Conservation (phyloP, 176 grass and related monocot species). For the Guadua angustifolia region DNA sequence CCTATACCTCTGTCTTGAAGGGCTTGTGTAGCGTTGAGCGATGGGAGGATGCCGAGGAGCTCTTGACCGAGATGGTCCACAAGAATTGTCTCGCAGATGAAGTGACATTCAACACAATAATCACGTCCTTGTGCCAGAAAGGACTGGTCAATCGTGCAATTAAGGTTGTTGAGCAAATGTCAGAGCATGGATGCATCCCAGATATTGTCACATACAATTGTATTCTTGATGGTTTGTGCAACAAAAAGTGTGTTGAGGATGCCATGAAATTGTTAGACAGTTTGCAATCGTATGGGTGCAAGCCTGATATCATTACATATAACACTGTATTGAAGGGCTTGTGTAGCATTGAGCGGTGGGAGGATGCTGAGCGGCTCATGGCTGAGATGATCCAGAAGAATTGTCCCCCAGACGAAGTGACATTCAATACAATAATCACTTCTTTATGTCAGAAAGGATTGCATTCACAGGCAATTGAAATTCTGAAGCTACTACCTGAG, state of each 20-base stretch:
- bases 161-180: slow-evolving; percentile 52
- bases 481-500: background rate
- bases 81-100: slow-evolving; percentile 31
- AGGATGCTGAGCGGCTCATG: slow-evolving; percentile 32
- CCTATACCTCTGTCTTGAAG: slow-evolving; percentile 55
- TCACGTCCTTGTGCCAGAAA: slow-evolving; percentile 40
- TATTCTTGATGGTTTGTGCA: slow-evolving; percentile 56
- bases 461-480: background rate
- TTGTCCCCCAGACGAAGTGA: slow-evolving; percentile 33
- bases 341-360: slow-evolving; percentile 28
- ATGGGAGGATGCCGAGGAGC: slow-evolving; percentile 40
- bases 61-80: slow-evolving; percentile 41
- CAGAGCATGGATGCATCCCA: slow-evolving; percentile 57
- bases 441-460: slow-evolving; percentile 48
- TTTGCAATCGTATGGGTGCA: slow-evolving; percentile 44
- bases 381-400: slow-evolving; percentile 19
- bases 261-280: slow-evolving; percentile 45
- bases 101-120: slow-evolving; percentile 37
- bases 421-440: slow-evolving; percentile 39
- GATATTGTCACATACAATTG: slow-evolving; percentile 56
- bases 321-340: slow-evolving; percentile 54
- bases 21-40: slow-evolving; percentile 27
- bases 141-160: slow-evolving; percentile 45
- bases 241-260: slow-evolving; percentile 44
- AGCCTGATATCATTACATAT: slow-evolving; percentile 59